Percentiles rank a stretch among this genome's conserved stretches.
These are phyloP conservation scores for Thecaphora frezii DNA, from an alignment of 1,284 basidiomycete species.

Conservation along the genomic window DNA sequence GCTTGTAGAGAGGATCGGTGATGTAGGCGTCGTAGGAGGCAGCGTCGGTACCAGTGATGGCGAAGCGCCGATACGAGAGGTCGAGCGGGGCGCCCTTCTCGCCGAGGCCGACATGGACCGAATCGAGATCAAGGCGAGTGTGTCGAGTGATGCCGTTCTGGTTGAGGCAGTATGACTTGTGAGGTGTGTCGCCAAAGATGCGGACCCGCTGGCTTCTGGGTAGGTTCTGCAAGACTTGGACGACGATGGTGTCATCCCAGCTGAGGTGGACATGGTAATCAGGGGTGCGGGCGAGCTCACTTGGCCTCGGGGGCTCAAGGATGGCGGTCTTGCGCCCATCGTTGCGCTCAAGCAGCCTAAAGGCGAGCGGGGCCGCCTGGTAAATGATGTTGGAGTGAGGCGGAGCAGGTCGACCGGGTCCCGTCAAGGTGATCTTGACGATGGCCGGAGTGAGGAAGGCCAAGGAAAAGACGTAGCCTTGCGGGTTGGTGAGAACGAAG, in stretches of 20 bases:
- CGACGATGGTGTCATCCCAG: constrained; percentile 45
- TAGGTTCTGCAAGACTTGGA: constrained; percentile 48
- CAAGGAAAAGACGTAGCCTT: constrained; percentile 56
- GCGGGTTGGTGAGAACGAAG: constrained; percentile 36
- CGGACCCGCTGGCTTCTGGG: constrained; percentile 27
- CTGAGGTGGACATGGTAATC: constrained; percentile 37
- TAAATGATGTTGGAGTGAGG: constrained; percentile 59
- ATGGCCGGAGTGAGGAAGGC: constrained; percentile 56
- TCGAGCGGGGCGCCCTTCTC: constrained; percentile 62
- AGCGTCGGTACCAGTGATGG: constrained; percentile 58
- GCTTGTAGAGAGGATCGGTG: constrained; percentile 62
- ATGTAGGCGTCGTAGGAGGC: constrained; percentile 61
- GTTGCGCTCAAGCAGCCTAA: constrained; percentile 8
- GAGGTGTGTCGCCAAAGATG: constrained; percentile 58
- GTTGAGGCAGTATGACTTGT: constrained; percentile 60
- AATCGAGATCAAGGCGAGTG: constrained; percentile 28
- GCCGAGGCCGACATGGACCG: constrained; percentile 60
- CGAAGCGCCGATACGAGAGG: constrained; percentile 57
- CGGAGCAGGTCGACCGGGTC: constrained; percentile 58
- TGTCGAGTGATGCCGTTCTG: constrained; percentile 58
- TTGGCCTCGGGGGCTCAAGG: no score
- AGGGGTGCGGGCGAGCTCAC: no score
- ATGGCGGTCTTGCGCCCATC: no score
- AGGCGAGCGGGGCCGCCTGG: constrained; percentile 30
- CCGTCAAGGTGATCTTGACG: constrained; percentile 56